Conservation (phyloP, 768 basidiomycete genomes). For the Auricularia auricula-judae region DNA sequence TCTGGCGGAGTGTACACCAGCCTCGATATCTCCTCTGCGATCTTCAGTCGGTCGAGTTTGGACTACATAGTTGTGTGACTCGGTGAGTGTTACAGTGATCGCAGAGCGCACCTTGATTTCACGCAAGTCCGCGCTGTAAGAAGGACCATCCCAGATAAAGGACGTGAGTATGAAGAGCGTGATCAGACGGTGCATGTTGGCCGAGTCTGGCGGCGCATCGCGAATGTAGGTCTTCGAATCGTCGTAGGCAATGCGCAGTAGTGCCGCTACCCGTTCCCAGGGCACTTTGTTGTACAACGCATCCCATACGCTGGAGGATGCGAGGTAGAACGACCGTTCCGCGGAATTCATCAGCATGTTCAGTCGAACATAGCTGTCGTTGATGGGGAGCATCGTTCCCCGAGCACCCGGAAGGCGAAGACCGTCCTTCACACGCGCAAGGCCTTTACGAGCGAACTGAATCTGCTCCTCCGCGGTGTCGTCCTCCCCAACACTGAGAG, state of each 20-base stretch:
- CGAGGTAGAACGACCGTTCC: constrained; percentile 48
- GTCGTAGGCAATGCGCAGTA: constrained; percentile 47
- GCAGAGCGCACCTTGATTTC: constrained; percentile 36
- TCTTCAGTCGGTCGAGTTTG: constrained; percentile 27
- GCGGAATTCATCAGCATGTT: constrained; percentile 52
- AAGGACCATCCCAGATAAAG: constrained; percentile 39
- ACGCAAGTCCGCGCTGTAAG: constrained; percentile 35
- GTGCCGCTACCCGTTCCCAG: constrained; percentile 51
- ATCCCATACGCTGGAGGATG: constrained; percentile 18
- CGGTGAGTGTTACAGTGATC: background rate
- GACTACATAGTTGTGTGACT: background rate
- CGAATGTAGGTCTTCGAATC: constrained; percentile 46
- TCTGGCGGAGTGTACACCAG: constrained; percentile 33
- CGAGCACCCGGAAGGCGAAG: constrained; percentile 54
- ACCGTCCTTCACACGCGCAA: constrained; percentile 36
- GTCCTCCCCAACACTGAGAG: constrained; percentile 40
- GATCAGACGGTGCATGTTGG: constrained; percentile 46
- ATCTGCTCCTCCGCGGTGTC: constrained; percentile 45
- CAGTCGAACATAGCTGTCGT: constrained; percentile 46
- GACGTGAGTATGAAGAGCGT: constrained; percentile 50
- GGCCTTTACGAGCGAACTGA: constrained; percentile 49
- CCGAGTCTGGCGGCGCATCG: constrained; percentile 49
- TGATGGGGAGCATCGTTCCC: constrained; percentile 31
- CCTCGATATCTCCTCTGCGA: constrained; percentile 40
- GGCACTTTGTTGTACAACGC: constrained; percentile 18